These are phyloP conservation scores for Papiliotrema flavescens DNA, from an alignment of 1,284 basidiomycete genomes.

Conservation along the genomic window DNA sequence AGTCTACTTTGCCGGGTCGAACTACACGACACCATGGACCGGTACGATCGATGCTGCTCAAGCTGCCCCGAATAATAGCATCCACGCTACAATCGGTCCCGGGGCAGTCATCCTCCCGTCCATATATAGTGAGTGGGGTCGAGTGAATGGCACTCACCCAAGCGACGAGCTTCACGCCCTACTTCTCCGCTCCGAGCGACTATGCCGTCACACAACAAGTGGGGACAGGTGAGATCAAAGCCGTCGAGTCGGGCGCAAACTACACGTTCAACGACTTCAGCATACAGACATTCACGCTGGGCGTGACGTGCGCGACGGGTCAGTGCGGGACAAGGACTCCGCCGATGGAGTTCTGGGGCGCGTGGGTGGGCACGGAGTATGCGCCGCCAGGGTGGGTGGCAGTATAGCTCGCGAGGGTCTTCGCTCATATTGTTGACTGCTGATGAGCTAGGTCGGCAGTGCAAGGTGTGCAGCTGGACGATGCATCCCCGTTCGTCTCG, in stretches of 20 bases:
- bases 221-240: not conserved
- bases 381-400: constrained; percentile 3
- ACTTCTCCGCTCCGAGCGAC: constrained; percentile 9
- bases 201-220: constrained; percentile 6
- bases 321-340: not conserved
- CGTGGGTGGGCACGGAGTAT: not conserved
- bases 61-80: not conserved
- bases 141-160: not conserved
- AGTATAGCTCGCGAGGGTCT: too few species aligned
- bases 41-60: not conserved
- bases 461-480: constrained; percentile 12
- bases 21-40: constrained; percentile 2
- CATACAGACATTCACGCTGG: constrained; percentile 12
- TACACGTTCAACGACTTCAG: constrained; percentile 8
- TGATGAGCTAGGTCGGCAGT: not conserved
- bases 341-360: constrained; percentile 5
- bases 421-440: not conserved
- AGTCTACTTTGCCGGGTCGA: constrained; percentile 1
- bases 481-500: constrained; percentile 14
- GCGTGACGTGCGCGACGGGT: constrained; percentile 4
- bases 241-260: constrained; percentile 15
- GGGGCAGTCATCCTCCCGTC: constrained; percentile 17
- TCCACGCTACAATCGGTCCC: constrained; percentile 12
- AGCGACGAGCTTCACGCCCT: constrained; percentile 22
- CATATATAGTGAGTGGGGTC: constrained; percentile 15